These are phyloP conservation scores for Dendrobium huoshanense DNA, from an alignment of 106 monocot species.

Conservation along the genomic window DNA sequence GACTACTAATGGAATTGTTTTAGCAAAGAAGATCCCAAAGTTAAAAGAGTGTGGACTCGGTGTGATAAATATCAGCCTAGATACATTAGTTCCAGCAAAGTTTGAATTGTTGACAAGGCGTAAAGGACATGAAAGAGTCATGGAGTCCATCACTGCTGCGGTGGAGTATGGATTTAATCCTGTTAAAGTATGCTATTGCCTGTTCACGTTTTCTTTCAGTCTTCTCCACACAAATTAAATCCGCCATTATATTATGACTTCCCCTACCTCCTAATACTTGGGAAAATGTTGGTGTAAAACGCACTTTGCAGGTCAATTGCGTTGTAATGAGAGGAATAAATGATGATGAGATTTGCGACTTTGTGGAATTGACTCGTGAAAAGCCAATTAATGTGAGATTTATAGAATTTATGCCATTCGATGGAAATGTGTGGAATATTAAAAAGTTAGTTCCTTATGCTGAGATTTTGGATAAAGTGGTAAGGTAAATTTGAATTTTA, in stretches of 20 bases:
- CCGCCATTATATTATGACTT: background rate
- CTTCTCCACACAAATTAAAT: background rate
- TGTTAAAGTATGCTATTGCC: constrained; percentile 57
- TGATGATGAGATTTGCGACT: constrained; percentile 96
- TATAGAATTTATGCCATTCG: constrained; percentile 99
- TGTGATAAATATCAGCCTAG: constrained; percentile 88
- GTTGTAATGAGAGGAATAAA: constrained; percentile 96
- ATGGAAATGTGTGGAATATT: constrained; percentile 98
- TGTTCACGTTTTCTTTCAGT: background rate
- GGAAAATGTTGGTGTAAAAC: background rate
- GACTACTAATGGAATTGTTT: constrained; percentile 87
- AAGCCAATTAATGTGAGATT: constrained; percentile 96
- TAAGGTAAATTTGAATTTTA: constrained; percentile 58
- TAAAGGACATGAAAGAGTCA: constrained; percentile 74
- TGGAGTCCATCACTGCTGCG: constrained; percentile 77
- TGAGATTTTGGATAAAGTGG: constrained; percentile 99
- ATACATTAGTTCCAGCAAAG: constrained; percentile 90
- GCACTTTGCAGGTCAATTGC: constrained; percentile 71
- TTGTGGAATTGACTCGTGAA: constrained; percentile 80
- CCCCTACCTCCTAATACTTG: background rate
- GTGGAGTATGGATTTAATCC: constrained; percentile 81
- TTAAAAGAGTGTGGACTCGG: constrained; percentile 79
- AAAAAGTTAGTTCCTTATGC: constrained; percentile 95
- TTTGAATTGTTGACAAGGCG: constrained; percentile 99
- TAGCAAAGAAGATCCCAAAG: constrained; percentile 82